Conservation (phyloP, 139 green algal species). For the Eudorina sp. region DNA sequence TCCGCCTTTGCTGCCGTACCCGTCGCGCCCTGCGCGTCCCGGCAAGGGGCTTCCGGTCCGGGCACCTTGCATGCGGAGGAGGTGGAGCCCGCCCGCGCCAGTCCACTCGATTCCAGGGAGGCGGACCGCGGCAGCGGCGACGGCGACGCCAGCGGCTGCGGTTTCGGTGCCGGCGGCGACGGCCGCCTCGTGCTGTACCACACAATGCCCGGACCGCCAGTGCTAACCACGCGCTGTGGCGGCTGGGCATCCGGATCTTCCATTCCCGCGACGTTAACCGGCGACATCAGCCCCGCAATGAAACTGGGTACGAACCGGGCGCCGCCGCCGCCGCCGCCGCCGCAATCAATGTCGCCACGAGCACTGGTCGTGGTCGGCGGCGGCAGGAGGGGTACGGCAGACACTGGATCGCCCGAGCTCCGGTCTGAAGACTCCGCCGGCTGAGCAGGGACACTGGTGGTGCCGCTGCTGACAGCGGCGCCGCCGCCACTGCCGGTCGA, state of each 20-base stretch:
- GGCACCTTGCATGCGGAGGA: neutral
- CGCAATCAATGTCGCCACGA: neutral
- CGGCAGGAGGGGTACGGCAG: too few relatives aligned
- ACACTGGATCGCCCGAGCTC: too few relatives aligned
- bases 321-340: neutral
- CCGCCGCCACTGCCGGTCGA: neutral
- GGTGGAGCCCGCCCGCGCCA: neutral
- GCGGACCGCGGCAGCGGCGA: neutral
- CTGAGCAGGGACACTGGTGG: neutral
- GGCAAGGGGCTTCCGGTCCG: neutral
- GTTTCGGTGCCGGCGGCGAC: neutral
- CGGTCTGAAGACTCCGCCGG: neutral
- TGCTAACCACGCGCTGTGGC: neutral
- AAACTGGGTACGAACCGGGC: neutral
- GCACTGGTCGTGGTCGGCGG: too few relatives aligned
- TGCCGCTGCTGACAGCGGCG: neutral
- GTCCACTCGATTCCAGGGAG: too few relatives aligned
- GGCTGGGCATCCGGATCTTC: too few relatives aligned
- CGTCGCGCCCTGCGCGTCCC: too few relatives aligned
- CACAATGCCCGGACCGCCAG: slow-evolving; percentile 9
- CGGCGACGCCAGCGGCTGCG: neutral
- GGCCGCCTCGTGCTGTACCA: slow-evolving; percentile 27
- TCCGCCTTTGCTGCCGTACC: neutral
- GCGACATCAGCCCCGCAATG: too few relatives aligned
- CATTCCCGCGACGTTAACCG: too few relatives aligned